These are phyloP conservation scores for Uronychia setigera DNA, from an alignment of 73 alveolate genomes.

Conservation along the genomic window DNA sequence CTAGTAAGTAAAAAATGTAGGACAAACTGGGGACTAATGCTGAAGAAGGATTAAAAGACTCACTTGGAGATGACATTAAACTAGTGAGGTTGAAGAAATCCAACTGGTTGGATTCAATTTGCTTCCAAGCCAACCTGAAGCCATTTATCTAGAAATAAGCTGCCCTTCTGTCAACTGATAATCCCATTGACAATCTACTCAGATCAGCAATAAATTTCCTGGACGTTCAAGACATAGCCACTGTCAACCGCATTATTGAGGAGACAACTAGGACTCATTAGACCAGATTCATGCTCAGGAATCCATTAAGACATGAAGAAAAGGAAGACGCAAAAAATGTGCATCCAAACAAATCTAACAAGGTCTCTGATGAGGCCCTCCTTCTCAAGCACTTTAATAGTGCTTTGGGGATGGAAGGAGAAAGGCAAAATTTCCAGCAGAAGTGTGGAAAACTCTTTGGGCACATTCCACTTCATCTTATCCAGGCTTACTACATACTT, in stretches of 20 bases:
- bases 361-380: not conserved
- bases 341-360: not conserved
- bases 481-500: slow-evolving; percentile 58
- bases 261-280: slow-evolving; percentile 57
- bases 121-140: slow-evolving; percentile 34
- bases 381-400: not conserved
- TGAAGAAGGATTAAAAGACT: slow-evolving; percentile 1
- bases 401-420: not conserved
- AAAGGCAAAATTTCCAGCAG: not conserved
- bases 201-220: slow-evolving; percentile 49
- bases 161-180: slow-evolving; percentile 35
- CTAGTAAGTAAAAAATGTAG: not conserved
- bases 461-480: slow-evolving; percentile 56
- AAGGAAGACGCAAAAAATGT: not conserved
- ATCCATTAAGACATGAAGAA: not conserved
- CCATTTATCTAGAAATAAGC: slow-evolving; percentile 35
- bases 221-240: slow-evolving; percentile 62
- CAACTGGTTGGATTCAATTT: slow-evolving; percentile 48
- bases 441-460: slow-evolving; percentile 6
- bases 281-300: slow-evolving; percentile 3
- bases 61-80: not conserved
- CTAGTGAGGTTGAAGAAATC: slow-evolving; percentile 12
- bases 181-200: slow-evolving; percentile 56
- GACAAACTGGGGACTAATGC: not conserved
- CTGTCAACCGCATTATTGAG: slow-evolving; percentile 54